phyloP scores from a whole-genome alignment of 768 basidiomycete species.

The Phanerochaete sordida region DNA sequence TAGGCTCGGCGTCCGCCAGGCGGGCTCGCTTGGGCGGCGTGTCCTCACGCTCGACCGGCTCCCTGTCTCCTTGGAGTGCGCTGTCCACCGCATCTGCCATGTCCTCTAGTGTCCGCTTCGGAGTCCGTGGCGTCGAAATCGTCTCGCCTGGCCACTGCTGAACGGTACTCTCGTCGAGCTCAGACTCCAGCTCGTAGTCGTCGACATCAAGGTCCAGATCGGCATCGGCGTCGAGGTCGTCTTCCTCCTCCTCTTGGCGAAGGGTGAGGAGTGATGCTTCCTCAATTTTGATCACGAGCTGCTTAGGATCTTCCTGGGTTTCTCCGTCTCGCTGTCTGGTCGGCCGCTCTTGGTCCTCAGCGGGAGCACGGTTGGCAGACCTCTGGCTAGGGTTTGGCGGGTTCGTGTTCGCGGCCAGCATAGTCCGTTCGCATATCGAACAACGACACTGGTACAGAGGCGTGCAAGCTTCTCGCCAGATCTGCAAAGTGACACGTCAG shows the following conservation, averaged over 20 bases:
- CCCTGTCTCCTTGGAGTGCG: not conserved
- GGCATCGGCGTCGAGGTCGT: constrained; percentile 10
- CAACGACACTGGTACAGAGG: constrained; percentile 72
- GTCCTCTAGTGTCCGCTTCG: constrained; percentile 13
- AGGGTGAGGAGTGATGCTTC: constrained; percentile 13
- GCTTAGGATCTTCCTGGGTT: constrained; percentile 1
- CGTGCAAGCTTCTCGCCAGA: constrained; percentile 72
- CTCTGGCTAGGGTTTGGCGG: constrained; percentile 26
- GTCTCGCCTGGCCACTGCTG: not conserved
- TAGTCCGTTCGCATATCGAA: constrained; percentile 69
- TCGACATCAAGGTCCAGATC: constrained; percentile 10
- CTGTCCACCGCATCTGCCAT: not conserved
- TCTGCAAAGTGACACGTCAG: constrained; percentile 33
- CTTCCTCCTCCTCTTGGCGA: constrained; percentile 14
- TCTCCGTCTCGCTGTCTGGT: not conserved
- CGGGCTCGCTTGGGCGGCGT: constrained; percentile 43
- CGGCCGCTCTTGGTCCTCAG: not conserved
- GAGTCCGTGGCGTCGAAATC: not conserved
- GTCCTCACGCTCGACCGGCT: constrained; percentile 7
- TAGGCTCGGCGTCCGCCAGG: constrained; percentile 17
- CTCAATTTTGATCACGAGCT: constrained; percentile 21
- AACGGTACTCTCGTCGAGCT: constrained; percentile 12
- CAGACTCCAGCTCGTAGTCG: constrained; percentile 13
- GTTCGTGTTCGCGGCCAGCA: constrained; percentile 45
- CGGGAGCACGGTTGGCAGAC: not conserved